These are phyloP conservation scores for Candida wancherniae DNA, from an alignment of 805 yeast species.

Conservation along the genomic window DNA sequence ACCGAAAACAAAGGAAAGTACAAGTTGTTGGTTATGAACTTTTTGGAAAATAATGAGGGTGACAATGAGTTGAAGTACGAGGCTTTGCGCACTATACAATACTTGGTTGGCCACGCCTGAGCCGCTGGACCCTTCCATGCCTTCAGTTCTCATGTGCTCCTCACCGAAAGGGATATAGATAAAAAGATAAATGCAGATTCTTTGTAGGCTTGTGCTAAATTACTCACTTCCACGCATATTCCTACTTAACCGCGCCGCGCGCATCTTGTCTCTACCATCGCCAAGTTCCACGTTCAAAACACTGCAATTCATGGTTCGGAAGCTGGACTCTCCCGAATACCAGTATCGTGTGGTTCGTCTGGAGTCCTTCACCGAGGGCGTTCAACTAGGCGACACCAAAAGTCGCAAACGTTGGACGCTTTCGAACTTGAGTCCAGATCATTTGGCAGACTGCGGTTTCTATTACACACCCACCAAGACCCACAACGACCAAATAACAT, in stretches of 20 bases:
- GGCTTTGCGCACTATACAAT: conserved; percentile 93
- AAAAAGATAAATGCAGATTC: too few relatives aligned
- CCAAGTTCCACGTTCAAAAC: too few relatives aligned
- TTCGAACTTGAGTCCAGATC: conserved; percentile 17
- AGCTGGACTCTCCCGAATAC: too few relatives aligned
- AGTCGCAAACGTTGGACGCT: conserved; percentile 24
- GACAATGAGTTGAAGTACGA: conserved; percentile 90
- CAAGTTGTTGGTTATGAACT: conserved; percentile 78
- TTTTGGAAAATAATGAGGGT: conserved; percentile 61
- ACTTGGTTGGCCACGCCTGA: conserved; percentile 67
- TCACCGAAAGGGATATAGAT: too few relatives aligned
- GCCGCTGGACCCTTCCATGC: too few relatives aligned
- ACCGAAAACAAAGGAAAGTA: conserved; percentile 47
- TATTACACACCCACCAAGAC: conserved; percentile 49
- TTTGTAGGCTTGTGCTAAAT: too few relatives aligned
- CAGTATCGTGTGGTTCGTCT: conserved; percentile 20
- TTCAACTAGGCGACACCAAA: conserved; percentile 18
- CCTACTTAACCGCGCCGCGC: too few relatives aligned
- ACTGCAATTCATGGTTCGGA: too few relatives aligned
- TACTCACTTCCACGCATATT: too few relatives aligned
- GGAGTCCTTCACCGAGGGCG: conserved; percentile 20
- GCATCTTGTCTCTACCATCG: too few relatives aligned
- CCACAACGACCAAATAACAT: conserved; percentile 48
- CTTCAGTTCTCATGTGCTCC: too few relatives aligned
- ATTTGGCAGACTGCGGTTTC: conserved; percentile 57